Conservation (phyloP, 768 basidiomycete species). For the Trametes cinnabarina region DNA sequence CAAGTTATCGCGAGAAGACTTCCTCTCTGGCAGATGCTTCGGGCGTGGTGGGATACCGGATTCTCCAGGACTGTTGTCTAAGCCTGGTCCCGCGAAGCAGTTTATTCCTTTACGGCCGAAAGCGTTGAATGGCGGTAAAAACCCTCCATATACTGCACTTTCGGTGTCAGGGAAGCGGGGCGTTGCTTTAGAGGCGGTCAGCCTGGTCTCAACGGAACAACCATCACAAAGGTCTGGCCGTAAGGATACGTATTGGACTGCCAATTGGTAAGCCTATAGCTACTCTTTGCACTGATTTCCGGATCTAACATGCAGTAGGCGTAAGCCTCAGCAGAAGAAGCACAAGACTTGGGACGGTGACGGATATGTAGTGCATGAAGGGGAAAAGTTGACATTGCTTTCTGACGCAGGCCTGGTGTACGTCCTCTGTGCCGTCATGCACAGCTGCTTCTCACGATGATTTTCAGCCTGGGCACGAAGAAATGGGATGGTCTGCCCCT, state of each 20-base stretch:
- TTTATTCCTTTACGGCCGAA: slow-evolving; percentile 30
- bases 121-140: slow-evolving; percentile 30
- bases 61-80: slow-evolving; percentile 22
- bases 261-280: slow-evolving; percentile 54
- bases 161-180: slow-evolving; percentile 26
- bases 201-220: slow-evolving; percentile 13
- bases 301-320: slow-evolving; percentile 48
- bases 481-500: slow-evolving; percentile 59
- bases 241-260: slow-evolving; percentile 55
- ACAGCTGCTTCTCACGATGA: too few species aligned
- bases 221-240: neutral
- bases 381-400: slow-evolving; percentile 56
- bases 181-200: slow-evolving; percentile 42
- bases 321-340: slow-evolving; percentile 71
- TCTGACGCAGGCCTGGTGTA: slow-evolving; percentile 74
- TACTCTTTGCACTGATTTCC: neutral
- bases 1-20: slow-evolving; percentile 51
- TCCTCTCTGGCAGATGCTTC: slow-evolving; percentile 65
- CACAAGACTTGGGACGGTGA: slow-evolving; percentile 88
- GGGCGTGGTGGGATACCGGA: slow-evolving; percentile 32
- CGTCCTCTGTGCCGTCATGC: slow-evolving; percentile 21
- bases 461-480: slow-evolving; percentile 56
- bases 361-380: slow-evolving; percentile 53
- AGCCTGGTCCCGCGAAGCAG: slow-evolving; percentile 33
- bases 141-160: slow-evolving; percentile 20